Base-by-base conservation (phyloP, 148 eudicot species). In the Rhododendron ovatum region DNA sequence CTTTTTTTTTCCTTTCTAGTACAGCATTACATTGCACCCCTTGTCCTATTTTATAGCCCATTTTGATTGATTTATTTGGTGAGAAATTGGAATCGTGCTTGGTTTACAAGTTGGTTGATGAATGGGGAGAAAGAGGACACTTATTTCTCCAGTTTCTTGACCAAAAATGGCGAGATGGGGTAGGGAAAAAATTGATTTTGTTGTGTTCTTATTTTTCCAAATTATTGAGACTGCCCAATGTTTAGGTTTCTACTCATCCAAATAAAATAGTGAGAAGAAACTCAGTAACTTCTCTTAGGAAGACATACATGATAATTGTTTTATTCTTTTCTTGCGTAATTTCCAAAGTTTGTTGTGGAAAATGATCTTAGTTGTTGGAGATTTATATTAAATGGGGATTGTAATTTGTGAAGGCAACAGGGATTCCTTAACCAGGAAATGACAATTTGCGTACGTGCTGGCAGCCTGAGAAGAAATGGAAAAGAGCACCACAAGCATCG, bases 381-480 rank as follows among this genome's bases (percentile, higher is more conserved):
- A 53, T 83, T 82, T 86, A 78, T 87, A 81, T 75, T 81, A 79
- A 85, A 80, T 71, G 47, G 87, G 86, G 82, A 82, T 61, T 78
- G 83, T 84, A 88, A 84, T 90, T 92, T 82, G 89, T 86, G 89
- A 71, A 84, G 87, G 83, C 73, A 47, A 76, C 43, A 57, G 78
- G 80, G 69, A 86, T 82, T 83, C 37, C 80, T 87, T 92, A 89
- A 89, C 91, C 92, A 92, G 93, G 93, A 93, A 93, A 90, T 92
- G 95, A 92, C 89, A 88, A 88, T 89, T 86, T 89, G 86, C 86
- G 86, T 88, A 73, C 89, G 39, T 89, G 83, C 87, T 92, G 93
- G 93, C 93, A 91, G 91, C 93, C 92, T 92, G 89, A 92, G 91
- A 90, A 92, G 95, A 91, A 93, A 89, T 91, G 90, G 87, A 79